Conservation (phyloP, 2,329 filamentous ascomycete species). For the Clonostachys solani region DNA sequence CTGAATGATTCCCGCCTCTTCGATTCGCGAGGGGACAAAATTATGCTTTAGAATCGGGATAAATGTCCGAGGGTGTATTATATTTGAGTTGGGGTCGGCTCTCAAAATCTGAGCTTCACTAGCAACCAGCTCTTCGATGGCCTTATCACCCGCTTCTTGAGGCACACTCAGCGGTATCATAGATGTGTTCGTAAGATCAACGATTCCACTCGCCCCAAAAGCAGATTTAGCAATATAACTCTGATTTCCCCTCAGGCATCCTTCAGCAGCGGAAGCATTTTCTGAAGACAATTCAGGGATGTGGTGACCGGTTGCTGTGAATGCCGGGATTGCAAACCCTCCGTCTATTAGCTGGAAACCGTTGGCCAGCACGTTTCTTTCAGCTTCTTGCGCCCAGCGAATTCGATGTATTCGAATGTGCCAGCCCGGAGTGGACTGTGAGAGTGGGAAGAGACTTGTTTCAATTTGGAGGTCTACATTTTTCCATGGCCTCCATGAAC, state of each 20-base stretch:
- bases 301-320: conserved; percentile 1
- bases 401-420: conserved; percentile 41
- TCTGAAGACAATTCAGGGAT: not conserved
- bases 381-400: not conserved
- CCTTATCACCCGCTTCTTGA: not conserved
- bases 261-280: not conserved
- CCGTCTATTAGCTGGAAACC: conserved; percentile 7
- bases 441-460: conserved; percentile 4
- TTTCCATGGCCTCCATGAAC: conserved; percentile 8
- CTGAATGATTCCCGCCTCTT: no score
- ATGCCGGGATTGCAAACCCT: conserved; percentile 8
- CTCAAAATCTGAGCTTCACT: conserved; percentile 3
- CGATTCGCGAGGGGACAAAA: not conserved
- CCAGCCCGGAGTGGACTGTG: conserved; percentile 59
- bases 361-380: conserved; percentile 1
- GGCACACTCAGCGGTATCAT: no score
- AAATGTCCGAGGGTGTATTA: conserved; percentile 47
- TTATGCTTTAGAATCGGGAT: conserved; percentile 23
- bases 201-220: conserved; percentile 6
- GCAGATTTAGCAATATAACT: conserved; percentile 1
- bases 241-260: not conserved
- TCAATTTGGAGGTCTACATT: conserved; percentile 4
- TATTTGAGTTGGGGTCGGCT: conserved; percentile 11
- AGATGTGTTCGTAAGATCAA: not conserved
- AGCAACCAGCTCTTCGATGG: not conserved